Base-by-base conservation (phyloP, 2,329 filamentous ascomycete genomes). In the Pseudogymnoascus sp. region DNA sequence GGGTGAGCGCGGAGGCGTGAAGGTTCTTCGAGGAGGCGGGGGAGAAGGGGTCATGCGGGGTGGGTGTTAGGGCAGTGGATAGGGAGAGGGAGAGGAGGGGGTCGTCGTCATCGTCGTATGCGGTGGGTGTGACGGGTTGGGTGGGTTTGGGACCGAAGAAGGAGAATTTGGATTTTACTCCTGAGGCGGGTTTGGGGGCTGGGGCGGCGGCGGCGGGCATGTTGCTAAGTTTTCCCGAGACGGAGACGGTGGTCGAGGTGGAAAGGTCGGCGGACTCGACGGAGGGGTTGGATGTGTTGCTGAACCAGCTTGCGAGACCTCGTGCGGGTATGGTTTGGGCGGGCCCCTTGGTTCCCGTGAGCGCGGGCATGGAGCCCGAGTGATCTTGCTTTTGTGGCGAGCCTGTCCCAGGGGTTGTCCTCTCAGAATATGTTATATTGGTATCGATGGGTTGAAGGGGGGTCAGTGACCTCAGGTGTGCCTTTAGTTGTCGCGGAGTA, bases 21-120 rank as follows among this genome's bases (percentile, higher is more conserved):
- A 87, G 76, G 70, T 84, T 86, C 70, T 84, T 85, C 74, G 81
- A 88, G 9, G 82, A 80, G 0, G 82, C 78, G 0, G 84, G 83
- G 0, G 84, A 85, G 71, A 85, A 84, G 1, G 80, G 70, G 42
- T 84, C 80, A 38, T 77, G 73, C 11, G 80, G 77, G 0, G 69
- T 67, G 1, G 80, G 75, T 0, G 75, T 46, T 26, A 46, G 42
- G 7, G 42, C 42, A 2, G 19, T 46, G 21, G 42, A 46, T 13
- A 46, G 42, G 21, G 42, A 46, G 19, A 46, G 42, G 21, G 23
- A 26, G 42, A 46, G 42, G 21, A 46, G 42, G 21, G 21, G 21
- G 13, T 46, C 42, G 42, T 46, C 42, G 21, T 26, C 42, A 15
- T 46, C 13, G 4, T 26, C 19, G 21, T 44, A 44, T 13, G 19